Percentiles rank a stretch among this genome's conserved stretches.
These are phyloP conservation scores for Phytophthora gonapodyides DNA, from an alignment of 352 stramenopile species.

Conservation along the genomic window DNA sequence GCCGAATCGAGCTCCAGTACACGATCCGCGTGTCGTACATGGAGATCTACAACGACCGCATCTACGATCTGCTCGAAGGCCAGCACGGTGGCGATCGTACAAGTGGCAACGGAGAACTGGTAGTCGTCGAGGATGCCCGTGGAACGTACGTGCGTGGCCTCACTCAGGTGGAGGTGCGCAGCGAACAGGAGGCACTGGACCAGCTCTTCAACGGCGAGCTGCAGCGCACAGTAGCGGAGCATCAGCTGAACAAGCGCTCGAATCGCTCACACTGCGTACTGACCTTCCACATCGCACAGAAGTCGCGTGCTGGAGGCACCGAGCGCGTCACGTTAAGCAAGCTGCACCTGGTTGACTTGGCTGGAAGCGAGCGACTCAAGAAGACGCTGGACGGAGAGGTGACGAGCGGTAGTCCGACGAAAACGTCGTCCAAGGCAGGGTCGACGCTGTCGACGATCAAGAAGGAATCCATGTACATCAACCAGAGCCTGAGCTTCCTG, in stretches of 20 bases:
- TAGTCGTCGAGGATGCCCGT: slow-evolving; percentile 83
- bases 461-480: slow-evolving; percentile 98
- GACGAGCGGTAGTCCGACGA: slow-evolving; percentile 19
- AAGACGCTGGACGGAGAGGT: slow-evolving; percentile 86
- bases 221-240: slow-evolving; percentile 92
- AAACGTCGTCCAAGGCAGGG: slow-evolving; percentile 15
- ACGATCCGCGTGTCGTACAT: slow-evolving; percentile 92
- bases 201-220: slow-evolving; percentile 93
- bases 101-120: slow-evolving; percentile 53
- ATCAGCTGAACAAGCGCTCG: slow-evolving; percentile 94
- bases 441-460: slow-evolving; percentile 82
- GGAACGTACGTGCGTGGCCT: slow-evolving; percentile 90
- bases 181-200: slow-evolving; percentile 90
- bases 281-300: slow-evolving; percentile 92
- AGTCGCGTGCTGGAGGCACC: slow-evolving; percentile 69
- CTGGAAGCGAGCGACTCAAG: slow-evolving; percentile 94
- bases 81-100: slow-evolving; percentile 23
- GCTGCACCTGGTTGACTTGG: slow-evolving; percentile 95
- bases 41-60: slow-evolving; percentile 97
- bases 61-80: slow-evolving; percentile 89
- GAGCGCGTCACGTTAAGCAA: slow-evolving; percentile 87
- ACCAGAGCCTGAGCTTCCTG: slow-evolving; percentile 95
- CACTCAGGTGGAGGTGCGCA: slow-evolving; percentile 77
- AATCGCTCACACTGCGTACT: slow-evolving; percentile 95
- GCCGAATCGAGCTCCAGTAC: slow-evolving; percentile 89